Conservation (phyloP, 371 early-diverging fungal genomes). For the Encephalitozoon intestinalis region DNA sequence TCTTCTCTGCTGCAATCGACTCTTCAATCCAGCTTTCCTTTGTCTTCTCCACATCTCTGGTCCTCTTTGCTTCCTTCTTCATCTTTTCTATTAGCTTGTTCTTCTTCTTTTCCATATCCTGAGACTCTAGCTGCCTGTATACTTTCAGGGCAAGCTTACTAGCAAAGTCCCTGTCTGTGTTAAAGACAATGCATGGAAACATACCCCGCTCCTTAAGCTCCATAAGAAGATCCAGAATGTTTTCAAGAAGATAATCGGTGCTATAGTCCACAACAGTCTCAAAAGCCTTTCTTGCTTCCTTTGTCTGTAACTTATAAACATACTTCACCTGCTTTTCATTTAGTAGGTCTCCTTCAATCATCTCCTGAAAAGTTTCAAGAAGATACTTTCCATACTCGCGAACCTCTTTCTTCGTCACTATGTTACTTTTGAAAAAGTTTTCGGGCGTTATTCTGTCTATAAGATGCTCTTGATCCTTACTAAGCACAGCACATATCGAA, state of each 20-base stretch:
- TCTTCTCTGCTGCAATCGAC: conserved; percentile 47
- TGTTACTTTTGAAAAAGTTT: conserved; percentile 60
- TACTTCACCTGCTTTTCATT: conserved; percentile 52
- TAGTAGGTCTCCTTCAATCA: conserved; percentile 50
- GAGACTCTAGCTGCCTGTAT: conserved; percentile 46
- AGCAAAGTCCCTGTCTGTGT: conserved; percentile 63
- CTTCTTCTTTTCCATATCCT: conserved; percentile 48
- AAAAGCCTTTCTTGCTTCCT: conserved; percentile 45
- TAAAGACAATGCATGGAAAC: conserved; percentile 64
- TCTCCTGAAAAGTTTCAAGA: conserved; percentile 45
- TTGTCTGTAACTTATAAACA: conserved; percentile 55
- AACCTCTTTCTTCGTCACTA: conserved; percentile 56
- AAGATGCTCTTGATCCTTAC: conserved; percentile 46
- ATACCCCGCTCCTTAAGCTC: conserved; percentile 57
- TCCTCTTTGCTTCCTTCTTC: conserved; percentile 55
- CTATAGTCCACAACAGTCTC: conserved; percentile 10
- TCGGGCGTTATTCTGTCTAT: conserved; percentile 53
- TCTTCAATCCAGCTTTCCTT: conserved; percentile 60
- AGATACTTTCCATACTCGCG: conserved; percentile 56
- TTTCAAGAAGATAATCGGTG: conserved; percentile 47
- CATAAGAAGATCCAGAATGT: conserved; percentile 49
- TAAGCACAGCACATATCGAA: conserved; percentile 52
- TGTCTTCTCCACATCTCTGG: conserved; percentile 51
- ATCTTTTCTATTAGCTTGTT: conserved; percentile 50
- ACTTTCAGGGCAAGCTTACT: conserved; percentile 60